phyloP scores from a whole-genome alignment of 106 monocot species.

The Alisma plantagoaquatica region DNA sequence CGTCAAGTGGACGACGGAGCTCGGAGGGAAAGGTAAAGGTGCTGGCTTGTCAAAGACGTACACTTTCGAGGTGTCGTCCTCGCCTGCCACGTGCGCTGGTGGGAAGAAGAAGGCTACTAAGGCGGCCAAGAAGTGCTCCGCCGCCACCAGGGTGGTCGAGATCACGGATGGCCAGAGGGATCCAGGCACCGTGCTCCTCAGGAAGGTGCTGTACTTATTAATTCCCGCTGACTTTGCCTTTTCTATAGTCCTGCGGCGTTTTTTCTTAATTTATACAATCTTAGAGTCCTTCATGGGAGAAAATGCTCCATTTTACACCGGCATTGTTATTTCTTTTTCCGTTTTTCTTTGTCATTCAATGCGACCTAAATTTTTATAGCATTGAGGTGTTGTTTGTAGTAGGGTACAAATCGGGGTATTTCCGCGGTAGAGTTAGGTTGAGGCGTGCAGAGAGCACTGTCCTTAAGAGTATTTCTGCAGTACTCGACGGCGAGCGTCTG shows the following conservation, averaged over 20 bases:
- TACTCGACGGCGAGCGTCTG: too few relatives aligned
- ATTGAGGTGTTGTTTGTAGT: too few relatives aligned
- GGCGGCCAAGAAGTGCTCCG: background rate
- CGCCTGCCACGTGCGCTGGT: background rate
- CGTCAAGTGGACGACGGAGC: constrained; percentile 31
- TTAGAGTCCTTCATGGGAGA: background rate
- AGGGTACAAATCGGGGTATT: too few relatives aligned
- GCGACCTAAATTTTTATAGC: too few relatives aligned
- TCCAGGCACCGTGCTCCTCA: constrained; percentile 4
- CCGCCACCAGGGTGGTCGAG: constrained; percentile 13
- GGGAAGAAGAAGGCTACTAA: constrained; percentile 4
- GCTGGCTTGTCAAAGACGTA: constrained; percentile 8
- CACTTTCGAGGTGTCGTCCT: constrained; percentile 18
- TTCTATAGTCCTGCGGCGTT: background rate
- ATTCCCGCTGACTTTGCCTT: background rate
- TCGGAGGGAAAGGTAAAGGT: constrained; percentile 37
- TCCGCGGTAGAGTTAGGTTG: too few relatives aligned
- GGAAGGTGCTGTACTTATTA: constrained; percentile 3
- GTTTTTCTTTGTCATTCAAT: too few relatives aligned
- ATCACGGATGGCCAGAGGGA: constrained; percentile 7
- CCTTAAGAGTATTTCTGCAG: too few relatives aligned
- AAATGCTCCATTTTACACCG: background rate
- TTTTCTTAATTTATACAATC: background rate
- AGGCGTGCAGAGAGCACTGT: too few relatives aligned
- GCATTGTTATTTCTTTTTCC: too few relatives aligned